Conservation (phyloP, 2,329 filamentous ascomycete genomes). For the Clarireedia monteithiana region DNA sequence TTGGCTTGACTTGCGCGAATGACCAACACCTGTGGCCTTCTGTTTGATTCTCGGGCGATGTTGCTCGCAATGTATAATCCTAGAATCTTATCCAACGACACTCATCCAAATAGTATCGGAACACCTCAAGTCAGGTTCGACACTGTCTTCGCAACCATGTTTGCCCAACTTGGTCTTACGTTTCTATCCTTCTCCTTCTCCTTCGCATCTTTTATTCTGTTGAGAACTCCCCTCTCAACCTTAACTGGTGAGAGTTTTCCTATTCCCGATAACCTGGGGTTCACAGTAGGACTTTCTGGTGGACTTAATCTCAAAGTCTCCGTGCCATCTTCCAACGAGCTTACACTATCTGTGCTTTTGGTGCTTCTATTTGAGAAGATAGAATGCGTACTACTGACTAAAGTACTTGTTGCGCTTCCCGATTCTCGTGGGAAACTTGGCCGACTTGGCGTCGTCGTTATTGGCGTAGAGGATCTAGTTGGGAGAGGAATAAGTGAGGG, state of each 20-base stretch:
- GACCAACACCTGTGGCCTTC: no score
- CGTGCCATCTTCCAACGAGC: constrained; percentile 10
- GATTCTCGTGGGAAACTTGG: constrained; percentile 6
- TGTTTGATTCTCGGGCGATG: no score
- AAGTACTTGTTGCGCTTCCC: constrained; percentile 14
- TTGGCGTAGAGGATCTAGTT: constrained; percentile 14
- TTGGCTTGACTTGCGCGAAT: no score
- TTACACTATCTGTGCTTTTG: constrained; percentile 13
- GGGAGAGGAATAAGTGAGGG: constrained; percentile 7
- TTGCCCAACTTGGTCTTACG: constrained; percentile 10
- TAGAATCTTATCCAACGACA: no score
- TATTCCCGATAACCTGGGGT: background rate
- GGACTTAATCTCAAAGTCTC: constrained; percentile 8
- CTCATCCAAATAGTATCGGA: background rate
- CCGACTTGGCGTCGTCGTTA: background rate
- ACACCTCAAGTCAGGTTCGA: background rate
- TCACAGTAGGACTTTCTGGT: constrained; percentile 12
- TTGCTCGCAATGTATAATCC: no score
- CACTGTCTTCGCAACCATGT: constrained; percentile 6
- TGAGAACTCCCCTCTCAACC: background rate
- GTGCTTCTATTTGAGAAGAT: constrained; percentile 14
- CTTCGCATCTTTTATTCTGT: background rate
- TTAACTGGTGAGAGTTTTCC: background rate
- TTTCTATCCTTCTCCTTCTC: background rate
- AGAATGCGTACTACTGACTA: constrained; percentile 15